Evolutionary conservation across 768 basidiomycete genomes (phyloP).

Genomic region (Rickenella mellea): DNA sequence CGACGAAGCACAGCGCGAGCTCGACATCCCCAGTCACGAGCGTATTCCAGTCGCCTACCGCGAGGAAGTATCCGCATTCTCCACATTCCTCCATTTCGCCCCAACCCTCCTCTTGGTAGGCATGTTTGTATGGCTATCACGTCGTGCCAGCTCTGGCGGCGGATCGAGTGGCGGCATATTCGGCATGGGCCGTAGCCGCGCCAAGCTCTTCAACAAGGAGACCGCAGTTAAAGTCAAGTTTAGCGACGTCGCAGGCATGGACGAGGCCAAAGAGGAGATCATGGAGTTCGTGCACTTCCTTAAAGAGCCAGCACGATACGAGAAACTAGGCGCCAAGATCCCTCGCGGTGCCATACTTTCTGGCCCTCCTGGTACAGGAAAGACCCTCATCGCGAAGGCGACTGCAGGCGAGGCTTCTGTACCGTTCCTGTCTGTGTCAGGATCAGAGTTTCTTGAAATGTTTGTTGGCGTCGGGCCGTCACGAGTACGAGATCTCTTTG

Average conservation of each 20-base stretch:
- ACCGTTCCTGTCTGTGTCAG: slow-evolving; percentile 96
- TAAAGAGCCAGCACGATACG: slow-evolving; percentile 90
- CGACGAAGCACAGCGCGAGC: slow-evolving; percentile 86
- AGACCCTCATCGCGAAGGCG: slow-evolving; percentile 95
- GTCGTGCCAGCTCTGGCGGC: slow-evolving; percentile 52
- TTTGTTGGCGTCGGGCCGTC: slow-evolving; percentile 99
- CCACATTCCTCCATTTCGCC: slow-evolving; percentile 80
- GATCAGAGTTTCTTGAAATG: slow-evolving; percentile 99
- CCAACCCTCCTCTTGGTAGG: slow-evolving; percentile 92
- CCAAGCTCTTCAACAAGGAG: slow-evolving; percentile 95
- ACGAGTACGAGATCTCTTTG: slow-evolving; percentile 93
- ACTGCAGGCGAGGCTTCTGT: slow-evolving; percentile 97
- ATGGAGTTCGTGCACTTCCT: slow-evolving; percentile 99
- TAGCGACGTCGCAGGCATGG: slow-evolving; percentile 98
- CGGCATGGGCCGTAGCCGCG: slow-evolving; percentile 91
- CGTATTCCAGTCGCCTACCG: slow-evolving; percentile 96
- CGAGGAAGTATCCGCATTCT: slow-evolving; percentile 82
- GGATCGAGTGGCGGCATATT: slow-evolving; percentile 85
- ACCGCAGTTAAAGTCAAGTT: slow-evolving; percentile 90
- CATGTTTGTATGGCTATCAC: slow-evolving; percentile 80
- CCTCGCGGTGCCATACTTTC: slow-evolving; percentile 92
- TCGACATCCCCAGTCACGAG: slow-evolving; percentile 85
- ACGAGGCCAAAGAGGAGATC: slow-evolving; percentile 99
- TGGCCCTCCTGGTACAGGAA: slow-evolving; percentile 95
- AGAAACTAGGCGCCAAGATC: slow-evolving; percentile 95